phyloP scores from a whole-genome alignment of 2,329 filamentous ascomycete species.

The Nigrospora sphaerica region DNA sequence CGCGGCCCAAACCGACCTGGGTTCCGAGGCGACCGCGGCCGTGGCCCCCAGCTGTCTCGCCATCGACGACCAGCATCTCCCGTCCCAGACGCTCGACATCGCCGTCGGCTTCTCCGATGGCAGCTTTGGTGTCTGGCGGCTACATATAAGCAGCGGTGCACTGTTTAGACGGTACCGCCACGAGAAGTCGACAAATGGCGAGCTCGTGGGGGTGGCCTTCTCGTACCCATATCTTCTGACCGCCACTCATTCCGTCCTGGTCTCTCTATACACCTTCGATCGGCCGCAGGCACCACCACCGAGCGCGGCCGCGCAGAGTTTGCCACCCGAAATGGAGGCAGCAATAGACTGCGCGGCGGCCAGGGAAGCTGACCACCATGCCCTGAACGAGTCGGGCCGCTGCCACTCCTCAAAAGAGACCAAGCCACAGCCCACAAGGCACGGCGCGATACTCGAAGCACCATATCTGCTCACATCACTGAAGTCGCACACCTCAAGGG shows the following conservation, averaged over 20 bases:
- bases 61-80: conserved; percentile 47
- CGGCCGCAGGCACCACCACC: not conserved
- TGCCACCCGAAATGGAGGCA: too few species aligned
- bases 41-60: conserved; percentile 55
- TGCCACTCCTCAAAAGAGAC: too few species aligned
- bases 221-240: conserved; percentile 71
- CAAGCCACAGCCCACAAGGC: too few species aligned
- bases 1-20: conserved; percentile 42
- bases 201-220: conserved; percentile 64
- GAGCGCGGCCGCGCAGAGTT: too few species aligned
- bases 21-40: conserved; percentile 9
- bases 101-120: conserved; percentile 67
- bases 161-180: conserved; percentile 52
- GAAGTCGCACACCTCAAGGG: conserved; percentile 70
- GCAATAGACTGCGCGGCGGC: too few species aligned
- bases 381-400: too few species aligned
- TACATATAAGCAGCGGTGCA: conserved; percentile 36
- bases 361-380: too few species aligned
- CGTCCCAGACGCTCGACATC: conserved; percentile 45
- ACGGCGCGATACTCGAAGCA: conserved; percentile 12
- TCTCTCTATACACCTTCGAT: conserved; percentile 70
- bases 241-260: conserved; percentile 64
- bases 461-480: conserved; percentile 68
- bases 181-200: conserved; percentile 53
- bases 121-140: conserved; percentile 61